Percentiles rank a stretch among this genome's conserved stretches.
Conservation (phyloP, 441 rosid species). For the Aquilaria agallochum region DNA sequence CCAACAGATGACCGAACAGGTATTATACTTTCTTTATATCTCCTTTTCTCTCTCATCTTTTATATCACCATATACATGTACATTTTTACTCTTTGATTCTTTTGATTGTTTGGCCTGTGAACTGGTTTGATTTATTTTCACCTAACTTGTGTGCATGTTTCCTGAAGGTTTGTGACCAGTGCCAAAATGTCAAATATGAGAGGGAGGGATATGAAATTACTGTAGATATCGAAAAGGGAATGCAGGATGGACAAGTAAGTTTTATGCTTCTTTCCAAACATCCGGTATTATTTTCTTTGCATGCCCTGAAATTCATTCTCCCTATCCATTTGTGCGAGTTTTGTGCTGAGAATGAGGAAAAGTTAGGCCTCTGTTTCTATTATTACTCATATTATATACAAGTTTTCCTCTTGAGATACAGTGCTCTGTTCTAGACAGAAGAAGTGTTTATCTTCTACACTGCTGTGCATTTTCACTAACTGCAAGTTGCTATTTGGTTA, state of each 20-base stretch:
- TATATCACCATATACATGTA: background rate
- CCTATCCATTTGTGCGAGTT: too few relatives aligned
- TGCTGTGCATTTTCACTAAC: too few relatives aligned
- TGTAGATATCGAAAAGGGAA: slow-evolving; percentile 95
- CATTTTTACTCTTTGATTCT: background rate
- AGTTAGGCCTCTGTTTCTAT: too few relatives aligned
- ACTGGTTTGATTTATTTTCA: background rate
- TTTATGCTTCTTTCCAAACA: background rate
- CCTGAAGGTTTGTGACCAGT: slow-evolving; percentile 82
- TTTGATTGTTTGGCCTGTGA: background rate
- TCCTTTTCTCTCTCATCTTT: background rate
- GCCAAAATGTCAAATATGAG: slow-evolving; percentile 84
- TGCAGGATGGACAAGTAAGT: slow-evolving; percentile 96
- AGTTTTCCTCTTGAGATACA: too few relatives aligned
- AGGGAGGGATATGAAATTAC: slow-evolving; percentile 82
- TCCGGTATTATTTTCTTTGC: too few relatives aligned
- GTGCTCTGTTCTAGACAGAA: too few relatives aligned
- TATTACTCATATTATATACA: too few relatives aligned
- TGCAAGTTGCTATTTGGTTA: too few relatives aligned
- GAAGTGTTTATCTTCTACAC: too few relatives aligned
- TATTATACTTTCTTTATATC: slow-evolving; percentile 12
- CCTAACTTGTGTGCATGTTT: slow-evolving; percentile 9
- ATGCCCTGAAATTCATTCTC: too few relatives aligned
- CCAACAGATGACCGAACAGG: slow-evolving; percentile 99
- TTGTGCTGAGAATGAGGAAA: too few relatives aligned